Evolutionary conservation across 129 eudicot genomes (phyloP).

Genomic region (Mikania micrantha): DNA sequence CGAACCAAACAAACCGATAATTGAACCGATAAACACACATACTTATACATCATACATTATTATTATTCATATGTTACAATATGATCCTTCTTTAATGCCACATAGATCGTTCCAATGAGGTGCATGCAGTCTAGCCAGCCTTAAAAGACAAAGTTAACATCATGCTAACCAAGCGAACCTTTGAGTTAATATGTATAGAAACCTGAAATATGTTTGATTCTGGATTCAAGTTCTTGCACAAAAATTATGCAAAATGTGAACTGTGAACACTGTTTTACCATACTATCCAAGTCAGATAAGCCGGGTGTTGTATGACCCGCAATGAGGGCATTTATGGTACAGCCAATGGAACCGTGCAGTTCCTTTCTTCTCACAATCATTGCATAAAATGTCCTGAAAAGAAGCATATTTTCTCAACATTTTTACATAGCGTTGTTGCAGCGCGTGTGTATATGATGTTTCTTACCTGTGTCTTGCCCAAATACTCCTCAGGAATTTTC

Average conservation of each 20-base stretch:
- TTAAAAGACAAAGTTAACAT: constrained; percentile 20
- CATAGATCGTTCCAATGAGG: constrained; percentile 12
- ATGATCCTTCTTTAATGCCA: constrained; percentile 15
- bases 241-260: neutral
- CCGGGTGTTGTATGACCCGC: constrained; percentile 86
- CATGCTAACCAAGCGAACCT: neutral
- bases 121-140: constrained; percentile 19
- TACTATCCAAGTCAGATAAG: constrained; percentile 47
- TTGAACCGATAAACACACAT: too few species aligned
- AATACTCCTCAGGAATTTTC: constrained; percentile 71
- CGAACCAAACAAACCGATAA: neutral
- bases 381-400: constrained; percentile 85
- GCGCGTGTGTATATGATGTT: neutral
- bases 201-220: neutral
- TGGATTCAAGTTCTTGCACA: neutral
- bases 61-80: too few species aligned
- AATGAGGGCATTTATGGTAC: constrained; percentile 72
- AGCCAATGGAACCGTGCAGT: constrained; percentile 66
- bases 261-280: too few species aligned
- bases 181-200: neutral
- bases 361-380: constrained; percentile 89
- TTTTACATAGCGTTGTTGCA: neutral
- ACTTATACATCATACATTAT: too few species aligned
- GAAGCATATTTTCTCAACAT: neutral
- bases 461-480: constrained; percentile 77